phyloP scores from a whole-genome alignment of 2,329 filamentous ascomycete species.

The Ophiostoma quercus region DNA sequence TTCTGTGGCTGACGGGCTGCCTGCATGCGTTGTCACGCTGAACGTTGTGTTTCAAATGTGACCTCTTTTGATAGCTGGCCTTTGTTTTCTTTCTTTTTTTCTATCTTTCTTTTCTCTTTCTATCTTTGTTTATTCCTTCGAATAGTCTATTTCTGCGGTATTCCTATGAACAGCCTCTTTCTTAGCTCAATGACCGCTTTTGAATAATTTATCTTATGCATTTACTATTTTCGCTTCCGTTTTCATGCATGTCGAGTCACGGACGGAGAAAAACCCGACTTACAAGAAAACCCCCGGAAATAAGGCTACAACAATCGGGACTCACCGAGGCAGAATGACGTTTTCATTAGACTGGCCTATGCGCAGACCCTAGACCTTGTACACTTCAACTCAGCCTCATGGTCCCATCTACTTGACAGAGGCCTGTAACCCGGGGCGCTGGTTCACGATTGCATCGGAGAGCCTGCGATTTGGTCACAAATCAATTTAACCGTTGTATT shows the following conservation, averaged over 20 bases:
- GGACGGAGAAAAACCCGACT: no score
- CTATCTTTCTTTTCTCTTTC: background rate
- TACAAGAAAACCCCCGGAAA: no score
- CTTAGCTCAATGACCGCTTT: no score
- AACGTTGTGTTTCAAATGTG: background rate
- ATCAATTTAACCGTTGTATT: background rate
- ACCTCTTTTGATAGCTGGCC: no score
- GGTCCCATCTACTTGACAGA: no score
- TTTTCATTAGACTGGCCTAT: background rate
- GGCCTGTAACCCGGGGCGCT: background rate
- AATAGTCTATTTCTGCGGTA: no score
- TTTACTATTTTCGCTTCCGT: no score
- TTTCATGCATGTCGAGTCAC: no score
- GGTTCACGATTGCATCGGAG: background rate
- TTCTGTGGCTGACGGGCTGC: background rate
- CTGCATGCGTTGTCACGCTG: background rate
- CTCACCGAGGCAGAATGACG: no score
- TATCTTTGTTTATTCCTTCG: background rate
- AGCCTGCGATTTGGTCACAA: background rate
- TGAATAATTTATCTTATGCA: no score
- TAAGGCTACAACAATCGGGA: no score
- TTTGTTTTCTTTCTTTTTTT: background rate
- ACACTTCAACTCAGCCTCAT: background rate
- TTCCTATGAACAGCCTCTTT: no score
- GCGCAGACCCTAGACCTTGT: background rate